Evolutionary conservation across 73 alveolate species (phyloP).

Genomic region (Loxodes magnus): DNA sequence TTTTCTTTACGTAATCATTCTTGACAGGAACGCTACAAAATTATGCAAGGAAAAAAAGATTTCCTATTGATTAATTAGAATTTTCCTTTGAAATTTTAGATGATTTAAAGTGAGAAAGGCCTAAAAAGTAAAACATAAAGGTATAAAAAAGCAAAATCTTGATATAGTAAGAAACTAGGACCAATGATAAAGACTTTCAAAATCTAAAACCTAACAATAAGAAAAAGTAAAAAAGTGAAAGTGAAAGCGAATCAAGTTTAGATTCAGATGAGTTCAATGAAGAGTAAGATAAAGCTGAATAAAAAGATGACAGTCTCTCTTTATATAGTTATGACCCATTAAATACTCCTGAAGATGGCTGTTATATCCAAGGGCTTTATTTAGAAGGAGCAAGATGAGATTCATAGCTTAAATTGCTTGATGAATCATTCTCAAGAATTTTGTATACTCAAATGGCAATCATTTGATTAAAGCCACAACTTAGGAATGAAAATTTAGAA

Average conservation of each 20-base stretch:
- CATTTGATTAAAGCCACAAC: conserved; percentile 16
- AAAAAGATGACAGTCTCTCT: conserved; percentile 52
- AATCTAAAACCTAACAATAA: not conserved
- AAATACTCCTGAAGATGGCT: conserved; percentile 92
- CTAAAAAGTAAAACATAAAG: conserved; percentile 48
- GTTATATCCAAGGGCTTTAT: conserved; percentile 85
- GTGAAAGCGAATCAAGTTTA: conserved; percentile 64
- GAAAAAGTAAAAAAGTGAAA: conserved; percentile 48
- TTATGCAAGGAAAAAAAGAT: conserved; percentile 79
- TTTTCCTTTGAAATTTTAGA: conserved; percentile 76
- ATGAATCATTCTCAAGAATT: conserved; percentile 70
- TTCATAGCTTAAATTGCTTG: conserved; percentile 44
- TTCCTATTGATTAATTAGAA: conserved; percentile 80
- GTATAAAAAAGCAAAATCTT: conserved; percentile 48
- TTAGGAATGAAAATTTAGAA: conserved; percentile 5
- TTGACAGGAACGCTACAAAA: conserved; percentile 87
- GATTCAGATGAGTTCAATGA: conserved; percentile 32
- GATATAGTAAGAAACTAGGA: conserved; percentile 13
- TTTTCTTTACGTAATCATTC: conserved; percentile 88
- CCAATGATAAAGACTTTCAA: not conserved
- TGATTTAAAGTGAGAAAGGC: conserved; percentile 41
- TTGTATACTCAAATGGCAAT: conserved; percentile 77
- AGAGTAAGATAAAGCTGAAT: conserved; percentile 53
- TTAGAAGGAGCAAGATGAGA: conserved; percentile 98
- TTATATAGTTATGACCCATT: conserved; percentile 77